phyloP scores from a whole-genome alignment of 2,329 filamentous ascomycete genomes.

The Scorias spongiosa region DNA sequence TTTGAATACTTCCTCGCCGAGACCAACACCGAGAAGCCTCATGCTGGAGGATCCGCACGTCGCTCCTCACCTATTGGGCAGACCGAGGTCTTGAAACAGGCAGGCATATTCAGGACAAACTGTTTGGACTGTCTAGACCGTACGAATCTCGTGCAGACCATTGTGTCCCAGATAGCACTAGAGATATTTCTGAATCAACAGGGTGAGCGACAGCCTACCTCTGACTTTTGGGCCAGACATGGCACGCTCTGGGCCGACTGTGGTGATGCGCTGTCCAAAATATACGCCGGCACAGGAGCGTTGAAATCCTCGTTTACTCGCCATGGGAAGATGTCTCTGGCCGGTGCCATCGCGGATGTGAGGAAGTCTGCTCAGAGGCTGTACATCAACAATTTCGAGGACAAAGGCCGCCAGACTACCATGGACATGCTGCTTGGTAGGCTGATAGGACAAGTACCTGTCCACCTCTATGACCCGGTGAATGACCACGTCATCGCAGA shows the following conservation, averaged over 20 bases:
- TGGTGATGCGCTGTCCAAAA: conserved; percentile 82
- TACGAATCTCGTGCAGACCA: conserved; percentile 90
- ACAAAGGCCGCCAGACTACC: conserved; percentile 82
- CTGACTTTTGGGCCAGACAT: conserved; percentile 85
- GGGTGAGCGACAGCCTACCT: conserved; percentile 44
- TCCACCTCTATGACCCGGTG: conserved; percentile 83
- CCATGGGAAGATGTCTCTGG: conserved; percentile 87
- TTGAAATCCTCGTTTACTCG: conserved; percentile 91
- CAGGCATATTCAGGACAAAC: conserved; percentile 91
- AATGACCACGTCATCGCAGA: conserved; percentile 79
- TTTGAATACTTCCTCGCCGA: conserved; percentile 90
- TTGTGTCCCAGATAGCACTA: conserved; percentile 85
- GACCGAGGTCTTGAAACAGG: conserved; percentile 60
- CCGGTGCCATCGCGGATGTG: conserved; percentile 85
- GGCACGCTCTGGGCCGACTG: conserved; percentile 95
- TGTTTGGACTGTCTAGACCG: conserved; percentile 92
- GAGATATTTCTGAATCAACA: conserved; percentile 69
- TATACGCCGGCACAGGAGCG: conserved; percentile 91
- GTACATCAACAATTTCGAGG: conserved; percentile 95
- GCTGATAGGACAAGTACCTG: conserved; percentile 66
- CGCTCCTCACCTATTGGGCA: conserved; percentile 14
- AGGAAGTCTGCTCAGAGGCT: conserved; percentile 86
- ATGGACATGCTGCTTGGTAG: conserved; percentile 90
- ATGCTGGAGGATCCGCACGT: conserved; percentile 23
- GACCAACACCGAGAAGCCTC: conserved; percentile 43